These are phyloP conservation scores for Kluyveromyces dobzhanskii DNA, from an alignment of 805 yeast genomes.

Conservation along the genomic window DNA sequence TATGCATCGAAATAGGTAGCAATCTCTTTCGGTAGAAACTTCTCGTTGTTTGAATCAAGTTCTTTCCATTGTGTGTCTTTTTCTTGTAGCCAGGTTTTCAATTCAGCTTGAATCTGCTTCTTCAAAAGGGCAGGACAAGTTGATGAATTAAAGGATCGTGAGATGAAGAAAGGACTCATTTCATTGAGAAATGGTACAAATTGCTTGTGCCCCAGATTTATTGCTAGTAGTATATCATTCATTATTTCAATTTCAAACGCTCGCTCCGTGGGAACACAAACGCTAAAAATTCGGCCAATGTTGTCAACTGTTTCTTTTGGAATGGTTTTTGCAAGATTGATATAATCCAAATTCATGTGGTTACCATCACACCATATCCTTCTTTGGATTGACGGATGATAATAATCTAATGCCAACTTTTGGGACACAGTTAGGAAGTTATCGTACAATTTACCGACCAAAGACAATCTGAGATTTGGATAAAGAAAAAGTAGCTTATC, in stretches of 20 bases:
- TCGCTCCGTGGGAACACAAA: conserved; percentile 31
- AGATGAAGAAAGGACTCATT: conserved; percentile 38
- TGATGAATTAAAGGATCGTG: conserved; percentile 30
- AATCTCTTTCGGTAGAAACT: conserved; percentile 15
- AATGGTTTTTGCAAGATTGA: conserved; percentile 9
- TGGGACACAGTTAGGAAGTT: conserved; percentile 47
- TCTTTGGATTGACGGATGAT: conserved; percentile 50
- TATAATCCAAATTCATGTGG: conserved; percentile 19
- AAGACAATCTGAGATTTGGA: conserved; percentile 37
- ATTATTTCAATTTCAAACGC: conserved; percentile 36
- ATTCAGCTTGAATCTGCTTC: conserved; percentile 17
- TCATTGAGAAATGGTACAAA: conserved; percentile 31
- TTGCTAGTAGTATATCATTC: conserved; percentile 38
- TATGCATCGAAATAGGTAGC: conserved; percentile 17
- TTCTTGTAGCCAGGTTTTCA: conserved; percentile 23
- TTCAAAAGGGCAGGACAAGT: conserved; percentile 21
- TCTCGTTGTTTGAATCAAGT: background rate
- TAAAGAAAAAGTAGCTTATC: conserved; percentile 34
- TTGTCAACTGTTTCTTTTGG: conserved; percentile 17
- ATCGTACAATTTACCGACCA: conserved; percentile 42
- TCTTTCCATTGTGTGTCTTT: conserved; percentile 23
- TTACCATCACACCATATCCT: conserved; percentile 43
- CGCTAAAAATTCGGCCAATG: conserved; percentile 15
- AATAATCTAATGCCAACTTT: conserved; percentile 44
- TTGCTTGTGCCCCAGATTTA: conserved; percentile 43